Evolutionary conservation across 2,329 filamentous ascomycete species (phyloP), one percentile per base, ranked within the genome.

Genomic region (Pseudogymnoascus sp.): DNA sequence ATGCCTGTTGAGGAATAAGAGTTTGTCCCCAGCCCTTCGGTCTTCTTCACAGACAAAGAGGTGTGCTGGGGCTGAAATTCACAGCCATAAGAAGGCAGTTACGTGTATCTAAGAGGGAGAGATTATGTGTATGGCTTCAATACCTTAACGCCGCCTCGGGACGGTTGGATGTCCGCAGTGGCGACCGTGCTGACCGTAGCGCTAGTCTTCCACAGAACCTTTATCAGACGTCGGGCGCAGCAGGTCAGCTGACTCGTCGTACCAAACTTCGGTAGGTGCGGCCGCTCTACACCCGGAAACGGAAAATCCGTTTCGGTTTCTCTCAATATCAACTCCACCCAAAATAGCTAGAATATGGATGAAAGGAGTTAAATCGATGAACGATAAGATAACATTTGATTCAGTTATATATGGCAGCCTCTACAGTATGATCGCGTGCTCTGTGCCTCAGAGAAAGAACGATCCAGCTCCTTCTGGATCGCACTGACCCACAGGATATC

Each of bases 31-130:
- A 21, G 28, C 43, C 49, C 49, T 33, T 55, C 18, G 49, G 49
- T 55, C 49, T 55, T 33, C 28, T 55, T 55, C 28, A 55, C 9
- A 55, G 49, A 55, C 49, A 55, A 55, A 55, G 49, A 35, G 49
- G 28, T 21, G 49, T 21, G 49, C 49, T 21, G 49, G 49, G 49
- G 49, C 49, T 33, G 9, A 8, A 18, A 11, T 33, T 18, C 25
- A 55, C 16, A 16, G 45, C 45, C 45, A 55, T 55, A 5, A 55
- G 28, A 33, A 55, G 49, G 49, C 49, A 35, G 49, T 52, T 52
- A 52, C 14, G 45, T 28, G 23, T 52, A 52, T 52, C 45, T 52
- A 52, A 52, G 25, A 16, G 23, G 45, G 23, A 52, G 23, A 52
- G 18, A 28, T 25, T 49, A 8, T 25, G 43, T n/a, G 14, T 33